Evolutionary conservation across 2,329 filamentous ascomycete species (phyloP).

Genomic region (Colletotrichum horii): DNA sequence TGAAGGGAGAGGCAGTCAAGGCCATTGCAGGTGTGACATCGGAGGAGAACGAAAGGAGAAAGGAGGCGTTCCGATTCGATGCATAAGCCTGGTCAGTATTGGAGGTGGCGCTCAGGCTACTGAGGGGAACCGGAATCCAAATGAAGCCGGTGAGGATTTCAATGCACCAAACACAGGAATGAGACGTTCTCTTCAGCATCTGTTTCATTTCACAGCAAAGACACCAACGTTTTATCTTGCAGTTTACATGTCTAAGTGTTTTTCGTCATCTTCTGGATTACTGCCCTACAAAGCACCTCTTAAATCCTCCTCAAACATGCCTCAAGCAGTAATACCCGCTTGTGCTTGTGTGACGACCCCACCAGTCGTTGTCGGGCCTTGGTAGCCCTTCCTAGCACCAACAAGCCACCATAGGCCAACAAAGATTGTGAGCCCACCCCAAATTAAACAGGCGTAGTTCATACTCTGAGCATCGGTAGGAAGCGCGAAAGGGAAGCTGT

Average conservation of each 20-base stretch:
- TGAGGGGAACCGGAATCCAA: not conserved
- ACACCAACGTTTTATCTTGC: not conserved
- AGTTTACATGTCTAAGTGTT: not conserved
- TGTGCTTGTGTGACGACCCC: not conserved
- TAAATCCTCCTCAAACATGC: not conserved
- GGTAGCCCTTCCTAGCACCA: constrained; percentile 26
- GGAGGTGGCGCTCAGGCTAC: not conserved
- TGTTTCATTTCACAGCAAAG: not conserved
- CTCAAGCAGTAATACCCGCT: not conserved
- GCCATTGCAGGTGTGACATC: not conserved
- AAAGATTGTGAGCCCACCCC: constrained; percentile 44
- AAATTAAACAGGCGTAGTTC: constrained; percentile 57
- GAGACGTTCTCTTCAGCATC: not conserved
- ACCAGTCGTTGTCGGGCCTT: constrained; percentile 23
- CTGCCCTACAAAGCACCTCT: not conserved
- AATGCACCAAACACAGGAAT: not conserved
- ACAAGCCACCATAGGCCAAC: constrained; percentile 47
- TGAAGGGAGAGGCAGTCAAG: not conserved
- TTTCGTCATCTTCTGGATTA: not conserved
- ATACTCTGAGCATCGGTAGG: constrained; percentile 52
- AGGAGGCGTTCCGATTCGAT: not conserved
- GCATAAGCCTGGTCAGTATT: not conserved
- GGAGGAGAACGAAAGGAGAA: not conserved
- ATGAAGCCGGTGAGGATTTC: not conserved
- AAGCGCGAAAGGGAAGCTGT: constrained; percentile 60